A percentile compares a stretch with the other conserved stretches of the same genome.
Conservation (phyloP, 1,139 yeast genomes). For the Debaryomyces subglobosus region DNA sequence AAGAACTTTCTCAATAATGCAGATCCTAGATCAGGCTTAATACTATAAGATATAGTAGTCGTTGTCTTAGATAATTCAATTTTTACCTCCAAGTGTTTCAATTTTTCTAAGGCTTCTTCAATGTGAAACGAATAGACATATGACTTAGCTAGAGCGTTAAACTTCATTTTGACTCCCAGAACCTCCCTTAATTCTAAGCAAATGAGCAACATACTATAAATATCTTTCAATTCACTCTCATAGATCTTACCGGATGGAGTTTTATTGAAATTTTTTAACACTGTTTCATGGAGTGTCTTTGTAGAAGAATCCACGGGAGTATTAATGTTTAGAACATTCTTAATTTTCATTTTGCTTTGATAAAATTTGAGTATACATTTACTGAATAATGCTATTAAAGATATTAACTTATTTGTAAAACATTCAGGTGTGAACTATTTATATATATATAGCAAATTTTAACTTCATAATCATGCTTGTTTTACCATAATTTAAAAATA, state of each 20-base stretch:
- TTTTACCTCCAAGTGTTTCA: conserved; percentile 53
- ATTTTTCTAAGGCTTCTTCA: conserved; percentile 52
- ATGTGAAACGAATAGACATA: conserved; percentile 59
- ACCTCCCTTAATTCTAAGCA: conserved; percentile 45
- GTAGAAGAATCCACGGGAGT: not conserved
- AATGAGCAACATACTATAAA: conserved; percentile 56
- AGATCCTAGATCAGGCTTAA: conserved; percentile 55
- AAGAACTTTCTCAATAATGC: conserved; percentile 58
- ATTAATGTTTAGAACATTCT: not conserved
- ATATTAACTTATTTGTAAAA: not conserved
- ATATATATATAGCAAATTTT: not conserved
- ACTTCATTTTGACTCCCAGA: conserved; percentile 11
- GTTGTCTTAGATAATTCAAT: conserved; percentile 54
- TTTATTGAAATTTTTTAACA: conserved; percentile 45
- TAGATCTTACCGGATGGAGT: conserved; percentile 56
- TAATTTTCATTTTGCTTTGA: not conserved
- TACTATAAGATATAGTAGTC: conserved; percentile 62
- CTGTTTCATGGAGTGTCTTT: conserved; percentile 43
- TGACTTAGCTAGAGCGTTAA: conserved; percentile 19
- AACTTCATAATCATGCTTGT: not conserved
- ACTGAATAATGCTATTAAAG: not conserved
- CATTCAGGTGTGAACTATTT: not conserved
- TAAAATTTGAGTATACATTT: not conserved
- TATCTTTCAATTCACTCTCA: conserved; percentile 59
- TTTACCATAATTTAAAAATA: not conserved